Percentiles rank a stretch among this genome's conserved stretches.
Evolutionary conservation across 805 yeast genomes (phyloP).

Genomic region (Cyberlindnera meyerae): DNA sequence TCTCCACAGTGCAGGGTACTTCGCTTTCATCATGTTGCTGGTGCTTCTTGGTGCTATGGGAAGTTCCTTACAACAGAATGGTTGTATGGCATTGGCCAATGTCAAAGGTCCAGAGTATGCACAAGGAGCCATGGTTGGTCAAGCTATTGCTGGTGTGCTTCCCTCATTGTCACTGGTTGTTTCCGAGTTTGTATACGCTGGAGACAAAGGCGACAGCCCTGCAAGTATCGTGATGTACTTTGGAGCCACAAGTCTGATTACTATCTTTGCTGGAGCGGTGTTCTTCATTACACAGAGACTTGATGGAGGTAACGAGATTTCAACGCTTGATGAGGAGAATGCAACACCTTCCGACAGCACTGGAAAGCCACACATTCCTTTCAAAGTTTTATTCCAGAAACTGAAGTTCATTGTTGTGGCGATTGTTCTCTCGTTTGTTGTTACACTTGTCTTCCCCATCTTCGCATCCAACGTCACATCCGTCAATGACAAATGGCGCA

Average conservation of each 20-base stretch:
- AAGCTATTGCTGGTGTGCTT: constrained; percentile 88
- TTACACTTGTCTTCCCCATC: constrained; percentile 81
- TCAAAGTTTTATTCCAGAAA: constrained; percentile 54
- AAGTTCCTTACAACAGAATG: constrained; percentile 82
- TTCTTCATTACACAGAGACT: constrained; percentile 31
- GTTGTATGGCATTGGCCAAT: constrained; percentile 82
- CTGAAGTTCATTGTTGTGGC: constrained; percentile 60
- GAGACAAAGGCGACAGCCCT: constrained; percentile 22
- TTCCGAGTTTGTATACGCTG: constrained; percentile 36
- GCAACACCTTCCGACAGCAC: background rate
- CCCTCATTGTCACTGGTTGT: constrained; percentile 70
- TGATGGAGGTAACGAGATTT: too few relatives aligned
- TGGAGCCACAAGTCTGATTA: constrained; percentile 45
- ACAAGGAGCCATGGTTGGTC: constrained; percentile 92
- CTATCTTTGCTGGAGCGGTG: constrained; percentile 37
- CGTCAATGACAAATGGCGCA: constrained; percentile 30
- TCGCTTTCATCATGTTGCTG: constrained; percentile 51
- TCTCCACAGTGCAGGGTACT: constrained; percentile 28
- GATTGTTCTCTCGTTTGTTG: constrained; percentile 66
- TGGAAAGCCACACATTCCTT: constrained; percentile 45
- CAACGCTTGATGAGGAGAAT: constrained; percentile 11
- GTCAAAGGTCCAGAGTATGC: constrained; percentile 72
- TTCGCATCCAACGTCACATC: constrained; percentile 74
- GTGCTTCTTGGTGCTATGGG: constrained; percentile 68
- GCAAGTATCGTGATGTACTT: constrained; percentile 37